Percentiles rank a stretch among this genome's conserved stretches.
These are phyloP conservation scores for Rhinocladiella mackenziei DNA, from an alignment of 2,329 filamentous ascomycete species.

Conservation along the genomic window DNA sequence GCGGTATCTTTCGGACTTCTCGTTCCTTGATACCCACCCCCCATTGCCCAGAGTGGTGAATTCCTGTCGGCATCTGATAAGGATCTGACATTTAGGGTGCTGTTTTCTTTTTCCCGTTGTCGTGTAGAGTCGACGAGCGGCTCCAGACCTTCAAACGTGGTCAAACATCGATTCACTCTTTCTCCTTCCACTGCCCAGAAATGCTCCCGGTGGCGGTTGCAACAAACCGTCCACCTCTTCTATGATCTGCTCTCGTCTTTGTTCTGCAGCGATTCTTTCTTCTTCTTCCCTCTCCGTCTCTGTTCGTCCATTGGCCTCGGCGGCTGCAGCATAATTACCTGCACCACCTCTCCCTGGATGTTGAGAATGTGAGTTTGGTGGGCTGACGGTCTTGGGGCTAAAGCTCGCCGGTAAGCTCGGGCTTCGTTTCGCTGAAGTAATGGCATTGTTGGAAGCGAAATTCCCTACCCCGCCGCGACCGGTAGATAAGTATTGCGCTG, in stretches of 20 bases:
- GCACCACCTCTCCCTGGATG: slow-evolving; percentile 57
- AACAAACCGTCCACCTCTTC: slow-evolving; percentile 24
- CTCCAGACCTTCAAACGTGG: slow-evolving; percentile 9
- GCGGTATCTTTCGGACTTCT: no score
- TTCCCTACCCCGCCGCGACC: slow-evolving; percentile 28
- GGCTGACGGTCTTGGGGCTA: slow-evolving; percentile 5
- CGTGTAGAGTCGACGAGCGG: neutral
- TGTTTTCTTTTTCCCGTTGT: no score
- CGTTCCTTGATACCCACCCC: no score
- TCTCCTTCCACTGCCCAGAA: slow-evolving; percentile 20
- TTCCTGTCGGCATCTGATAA: no score
- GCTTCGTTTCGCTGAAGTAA: slow-evolving; percentile 15
- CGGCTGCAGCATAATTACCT: slow-evolving; percentile 50
- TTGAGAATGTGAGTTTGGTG: slow-evolving; percentile 14
- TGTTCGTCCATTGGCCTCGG: slow-evolving; percentile 10
- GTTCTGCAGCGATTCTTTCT: slow-evolving; percentile 21
- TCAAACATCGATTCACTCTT: slow-evolving; percentile 18
- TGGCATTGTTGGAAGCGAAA: slow-evolving; percentile 15
- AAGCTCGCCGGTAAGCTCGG: slow-evolving; percentile 16
- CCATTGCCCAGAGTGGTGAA: no score
- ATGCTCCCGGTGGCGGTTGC: slow-evolving; percentile 26
- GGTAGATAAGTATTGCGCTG: slow-evolving; percentile 18
- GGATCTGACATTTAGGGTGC: no score
- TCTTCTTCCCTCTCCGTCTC: slow-evolving; percentile 17
- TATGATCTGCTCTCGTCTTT: slow-evolving; percentile 22